Conservation (phyloP, 73 alveolate species). For the Durusdinium trenchii region DNA sequence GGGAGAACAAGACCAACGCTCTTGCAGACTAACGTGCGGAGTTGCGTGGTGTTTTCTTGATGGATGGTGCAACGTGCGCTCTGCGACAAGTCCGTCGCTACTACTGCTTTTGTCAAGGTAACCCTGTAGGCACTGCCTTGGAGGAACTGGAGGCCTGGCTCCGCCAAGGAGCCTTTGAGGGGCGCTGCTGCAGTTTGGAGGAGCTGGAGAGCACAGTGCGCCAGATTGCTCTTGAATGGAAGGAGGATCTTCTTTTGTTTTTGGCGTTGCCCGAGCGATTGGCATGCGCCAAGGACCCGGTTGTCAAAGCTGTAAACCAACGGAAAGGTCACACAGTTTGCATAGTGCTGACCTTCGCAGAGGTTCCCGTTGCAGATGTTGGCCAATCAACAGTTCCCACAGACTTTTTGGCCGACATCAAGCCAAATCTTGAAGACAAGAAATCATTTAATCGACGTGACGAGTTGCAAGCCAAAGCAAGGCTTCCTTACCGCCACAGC, state of each 20-base stretch:
- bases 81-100: slow-evolving; percentile 9
- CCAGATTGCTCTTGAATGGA: not conserved
- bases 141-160: slow-evolving; percentile 34
- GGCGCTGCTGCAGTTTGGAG: not conserved
- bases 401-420: not conserved
- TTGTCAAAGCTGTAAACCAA: slow-evolving; percentile 9
- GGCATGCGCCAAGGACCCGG: not conserved
- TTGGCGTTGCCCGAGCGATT: slow-evolving; percentile 28
- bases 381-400: not conserved
- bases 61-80: too few species aligned
- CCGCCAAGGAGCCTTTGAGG: not conserved
- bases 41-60: too few species aligned
- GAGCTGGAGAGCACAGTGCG: not conserved
- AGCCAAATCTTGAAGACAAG: not conserved
- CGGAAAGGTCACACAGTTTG: slow-evolving; percentile 27
- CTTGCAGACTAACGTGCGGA: too few species aligned
- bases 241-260: slow-evolving; percentile 43
- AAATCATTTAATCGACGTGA: not conserved
- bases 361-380: not conserved
- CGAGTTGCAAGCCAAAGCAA: slow-evolving; percentile 13
- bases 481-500: slow-evolving; percentile 60
- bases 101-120: slow-evolving; percentile 31
- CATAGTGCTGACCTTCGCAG: not conserved
- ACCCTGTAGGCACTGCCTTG: slow-evolving; percentile 23
- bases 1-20: too few species aligned